Conservation (phyloP, 2,329 filamentous ascomycete genomes). For the Pochonia chlamydosporia region DNA sequence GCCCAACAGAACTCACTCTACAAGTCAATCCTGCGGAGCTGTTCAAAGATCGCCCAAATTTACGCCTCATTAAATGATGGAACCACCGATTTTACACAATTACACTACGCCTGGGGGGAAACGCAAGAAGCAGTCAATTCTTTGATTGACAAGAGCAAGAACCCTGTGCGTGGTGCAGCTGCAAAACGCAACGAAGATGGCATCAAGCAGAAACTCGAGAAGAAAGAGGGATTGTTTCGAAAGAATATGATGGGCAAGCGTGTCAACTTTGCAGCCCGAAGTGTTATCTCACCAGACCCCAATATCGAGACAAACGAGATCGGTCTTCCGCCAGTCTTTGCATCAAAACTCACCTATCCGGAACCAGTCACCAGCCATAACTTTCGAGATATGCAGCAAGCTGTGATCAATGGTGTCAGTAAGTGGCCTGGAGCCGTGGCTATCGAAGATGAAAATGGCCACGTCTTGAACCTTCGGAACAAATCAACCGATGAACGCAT, state of each 20-base stretch:
- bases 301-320: constrained; percentile 99
- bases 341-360: constrained; percentile 90
- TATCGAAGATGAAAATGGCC: constrained; percentile 92
- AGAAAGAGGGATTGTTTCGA: constrained; percentile 96
- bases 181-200: constrained; percentile 80
- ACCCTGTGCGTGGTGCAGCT: constrained; percentile 72
- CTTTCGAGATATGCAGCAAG: constrained; percentile 90
- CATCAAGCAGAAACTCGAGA: constrained; percentile 96
- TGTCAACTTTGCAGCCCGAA: constrained; percentile 95
- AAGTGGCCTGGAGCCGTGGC: constrained; percentile 92
- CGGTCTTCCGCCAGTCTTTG: constrained; percentile 96
- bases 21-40: constrained; percentile 73
- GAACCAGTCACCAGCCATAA: constrained; percentile 98
- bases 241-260: constrained; percentile 99
- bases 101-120: constrained; percentile 75
- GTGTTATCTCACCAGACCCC: constrained; percentile 95
- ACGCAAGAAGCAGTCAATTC: constrained; percentile 88
- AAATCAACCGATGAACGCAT: constrained; percentile 85
- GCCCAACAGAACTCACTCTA: constrained; percentile 84
- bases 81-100: constrained; percentile 53
- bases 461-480: constrained; percentile 78
- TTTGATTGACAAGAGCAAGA: constrained; percentile 85
- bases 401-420: constrained; percentile 88
- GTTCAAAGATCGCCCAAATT: constrained; percentile 67
- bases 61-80: constrained; percentile 45